Conservation (phyloP, 257 asterid genomes). For the Linderniella brevidens region DNA sequence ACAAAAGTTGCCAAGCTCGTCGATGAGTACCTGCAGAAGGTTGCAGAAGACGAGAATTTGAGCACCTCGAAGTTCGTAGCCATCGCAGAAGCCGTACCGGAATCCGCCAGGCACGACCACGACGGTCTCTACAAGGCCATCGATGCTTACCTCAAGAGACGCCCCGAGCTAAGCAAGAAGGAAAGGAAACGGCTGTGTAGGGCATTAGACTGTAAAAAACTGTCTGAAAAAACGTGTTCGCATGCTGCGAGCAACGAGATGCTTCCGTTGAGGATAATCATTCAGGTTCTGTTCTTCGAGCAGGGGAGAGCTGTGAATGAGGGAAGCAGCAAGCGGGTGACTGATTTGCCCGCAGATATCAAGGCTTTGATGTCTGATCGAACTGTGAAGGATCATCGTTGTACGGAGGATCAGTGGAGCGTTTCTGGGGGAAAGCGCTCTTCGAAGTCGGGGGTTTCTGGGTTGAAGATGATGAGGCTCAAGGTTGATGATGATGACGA, state of each 20-base stretch:
- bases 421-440: constrained; percentile 37
- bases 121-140: constrained; percentile 86
- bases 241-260: constrained; percentile 90
- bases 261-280: constrained; percentile 71
- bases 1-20: constrained; percentile 73
- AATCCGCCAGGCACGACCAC: constrained; percentile 63
- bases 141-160: constrained; percentile 74
- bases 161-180: constrained; percentile 54
- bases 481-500: constrained; percentile 61
- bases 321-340: constrained; percentile 27
- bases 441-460: constrained; percentile 45
- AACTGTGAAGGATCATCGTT: too few species aligned
- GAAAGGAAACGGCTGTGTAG: constrained; percentile 67
- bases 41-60: constrained; percentile 41
- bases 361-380: constrained; percentile 34
- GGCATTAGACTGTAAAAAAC: constrained; percentile 52
- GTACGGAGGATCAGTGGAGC: constrained; percentile 55
- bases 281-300: constrained; percentile 85
- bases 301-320: constrained; percentile 68
- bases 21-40: constrained; percentile 56
- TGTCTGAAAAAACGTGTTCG: constrained; percentile 66
- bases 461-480: too few species aligned
- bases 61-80: constrained; percentile 42
- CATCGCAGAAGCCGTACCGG: constrained; percentile 61
- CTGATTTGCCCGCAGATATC: constrained; percentile 53